These are phyloP conservation scores for Lactarius sp. DNA, from an alignment of 768 basidiomycete species.

Conservation along the genomic window DNA sequence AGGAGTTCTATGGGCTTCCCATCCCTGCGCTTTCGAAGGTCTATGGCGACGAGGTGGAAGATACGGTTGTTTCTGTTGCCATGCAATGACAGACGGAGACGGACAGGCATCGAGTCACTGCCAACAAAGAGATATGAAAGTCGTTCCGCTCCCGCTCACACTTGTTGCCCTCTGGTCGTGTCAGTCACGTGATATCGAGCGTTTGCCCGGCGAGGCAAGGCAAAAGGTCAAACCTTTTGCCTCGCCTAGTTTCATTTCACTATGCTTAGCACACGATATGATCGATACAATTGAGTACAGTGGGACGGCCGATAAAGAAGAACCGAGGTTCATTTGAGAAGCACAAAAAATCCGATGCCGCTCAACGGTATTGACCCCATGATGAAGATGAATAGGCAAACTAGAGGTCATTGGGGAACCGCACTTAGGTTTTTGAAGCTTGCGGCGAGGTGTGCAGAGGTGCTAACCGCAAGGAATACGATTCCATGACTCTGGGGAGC, in stretches of 20 bases:
- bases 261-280: too few relatives aligned
- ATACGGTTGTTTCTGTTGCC: constrained; percentile 69
- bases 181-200: background rate
- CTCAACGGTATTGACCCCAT: too few relatives aligned
- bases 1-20: constrained; percentile 84
- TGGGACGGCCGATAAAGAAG: too few relatives aligned
- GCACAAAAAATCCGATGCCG: too few relatives aligned
- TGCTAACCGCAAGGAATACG: background rate
- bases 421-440: too few relatives aligned
- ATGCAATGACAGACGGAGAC: constrained; percentile 81
- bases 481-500: background rate
- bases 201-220: too few relatives aligned
- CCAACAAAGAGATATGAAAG: too few relatives aligned
- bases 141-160: too few relatives aligned
- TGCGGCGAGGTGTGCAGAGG: background rate
- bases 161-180: background rate
- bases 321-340: too few relatives aligned
- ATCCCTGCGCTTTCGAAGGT: constrained; percentile 65
- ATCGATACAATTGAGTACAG: too few relatives aligned
- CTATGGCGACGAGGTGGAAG: constrained; percentile 82
- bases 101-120: constrained; percentile 64
- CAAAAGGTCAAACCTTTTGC: too few relatives aligned
- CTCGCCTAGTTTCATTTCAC: background rate
- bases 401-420: background rate
- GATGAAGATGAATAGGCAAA: background rate